Evolutionary conservation across 139 green algal genomes (phyloP).

Genomic region (Asterochloris erici): DNA sequence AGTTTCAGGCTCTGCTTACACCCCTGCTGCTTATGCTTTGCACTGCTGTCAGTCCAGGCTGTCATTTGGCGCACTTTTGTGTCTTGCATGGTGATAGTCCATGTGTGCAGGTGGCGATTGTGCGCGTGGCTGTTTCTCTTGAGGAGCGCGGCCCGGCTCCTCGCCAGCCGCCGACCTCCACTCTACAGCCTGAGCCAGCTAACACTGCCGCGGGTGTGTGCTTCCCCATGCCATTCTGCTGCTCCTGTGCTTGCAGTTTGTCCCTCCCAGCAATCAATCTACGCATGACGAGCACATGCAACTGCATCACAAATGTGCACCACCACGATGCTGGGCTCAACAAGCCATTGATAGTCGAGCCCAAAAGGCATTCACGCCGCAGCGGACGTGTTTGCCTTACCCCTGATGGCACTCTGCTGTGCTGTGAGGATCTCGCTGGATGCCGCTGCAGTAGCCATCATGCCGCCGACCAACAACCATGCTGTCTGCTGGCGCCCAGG

Average conservation of each 20-base stretch:
- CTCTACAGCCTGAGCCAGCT: neutral
- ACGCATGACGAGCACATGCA: neutral
- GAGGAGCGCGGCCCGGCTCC: conserved; percentile 32
- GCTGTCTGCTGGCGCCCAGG: neutral
- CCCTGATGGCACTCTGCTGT: neutral
- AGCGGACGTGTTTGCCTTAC: neutral
- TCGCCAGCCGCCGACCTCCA: neutral
- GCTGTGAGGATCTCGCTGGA: neutral
- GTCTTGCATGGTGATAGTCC: no score
- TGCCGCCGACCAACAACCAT: neutral
- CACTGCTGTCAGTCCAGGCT: no score
- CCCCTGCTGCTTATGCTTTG: no score
- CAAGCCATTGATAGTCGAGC: neutral
- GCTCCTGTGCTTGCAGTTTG: neutral
- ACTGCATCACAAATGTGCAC: neutral
- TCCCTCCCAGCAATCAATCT: neutral
- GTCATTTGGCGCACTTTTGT: no score
- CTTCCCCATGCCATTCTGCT: neutral
- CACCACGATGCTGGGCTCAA: neutral
- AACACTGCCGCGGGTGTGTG: conserved; percentile 4
- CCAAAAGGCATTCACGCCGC: neutral
- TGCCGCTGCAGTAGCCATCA: neutral
- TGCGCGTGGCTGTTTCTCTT: conserved; percentile 31
- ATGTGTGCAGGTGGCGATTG: conserved; percentile 23
- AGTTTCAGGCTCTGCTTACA: no score